Base-by-base conservation (phyloP, 345 rosid genomes). In the Rubroshorea leprosula region DNA sequence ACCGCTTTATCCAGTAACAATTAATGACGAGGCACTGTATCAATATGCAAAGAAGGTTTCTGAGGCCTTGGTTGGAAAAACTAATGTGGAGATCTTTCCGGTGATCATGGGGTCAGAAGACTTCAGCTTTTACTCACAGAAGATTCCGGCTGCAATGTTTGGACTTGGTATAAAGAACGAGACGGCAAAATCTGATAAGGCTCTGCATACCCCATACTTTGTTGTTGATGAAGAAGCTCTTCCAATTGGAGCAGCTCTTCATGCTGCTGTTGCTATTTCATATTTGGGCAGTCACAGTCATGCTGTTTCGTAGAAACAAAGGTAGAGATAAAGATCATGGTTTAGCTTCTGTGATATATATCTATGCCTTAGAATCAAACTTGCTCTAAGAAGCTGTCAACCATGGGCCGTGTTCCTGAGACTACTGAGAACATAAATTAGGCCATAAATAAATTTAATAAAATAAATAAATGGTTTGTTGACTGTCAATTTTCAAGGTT, bases 21-120 rank as follows among this genome's bases (percentile, higher is more conserved):
- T 74, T 6, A 83, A 88, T 46, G 75, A 85, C 51, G 69, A 80
- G 29, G 66, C 54, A 2, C 23, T 88, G 19, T 85, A 81, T 15
- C 72, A 79, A 58, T 87, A 83, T 44, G 69, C 69, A 1, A 85
- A 70, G 62, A 65, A 58, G 59, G 86, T 81, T 35, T 88, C 79
- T 6, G 80, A 80, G 62, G 43, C 49, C 1, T 59, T 85, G 53
- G 72, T 79, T 3, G 93, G 96, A 24, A 69, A 82, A 56, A 52
- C 23, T 1, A 87, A 82, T 51, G 78, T 84, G 65, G 66, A 78
- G 53, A 71, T 80, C 13, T 29, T 76, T n/a, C 86, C 80, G 4
- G 61, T 82, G 53, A 82, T 77, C 18, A 78, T 82, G 86, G 90
- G 86, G 43, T 74, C 74, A 17, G 89, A 84, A 57, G 95, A 84